Evolutionary conservation across 169 alveolate genomes (phyloP).

Genomic region (Plasmodium cynomolgi): DNA sequence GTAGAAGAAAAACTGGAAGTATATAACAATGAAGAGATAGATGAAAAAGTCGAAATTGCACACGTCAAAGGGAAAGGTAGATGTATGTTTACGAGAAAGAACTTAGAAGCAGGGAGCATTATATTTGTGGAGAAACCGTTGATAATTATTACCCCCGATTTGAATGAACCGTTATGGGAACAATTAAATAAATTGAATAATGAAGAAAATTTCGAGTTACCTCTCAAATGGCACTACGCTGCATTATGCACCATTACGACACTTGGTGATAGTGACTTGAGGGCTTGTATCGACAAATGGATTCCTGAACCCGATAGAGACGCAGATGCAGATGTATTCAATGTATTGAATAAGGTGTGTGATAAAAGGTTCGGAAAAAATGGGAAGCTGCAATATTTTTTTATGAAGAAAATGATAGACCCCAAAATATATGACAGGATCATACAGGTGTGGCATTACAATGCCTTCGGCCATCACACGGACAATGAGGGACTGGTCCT

Average conservation of each 20-base stretch:
- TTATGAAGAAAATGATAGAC: constrained; percentile 75
- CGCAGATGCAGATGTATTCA: constrained; percentile 79
- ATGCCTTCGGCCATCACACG: constrained; percentile 88
- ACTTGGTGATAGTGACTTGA: constrained; percentile 72
- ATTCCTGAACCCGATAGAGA: constrained; percentile 84
- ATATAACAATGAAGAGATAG: constrained; percentile 75
- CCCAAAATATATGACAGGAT: constrained; percentile 81
- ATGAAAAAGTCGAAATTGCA: constrained; percentile 82
- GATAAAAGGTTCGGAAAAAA: constrained; percentile 27
- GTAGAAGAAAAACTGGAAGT: constrained; percentile 68
- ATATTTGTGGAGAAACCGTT: constrained; percentile 87
- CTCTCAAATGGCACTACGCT: constrained; percentile 90
- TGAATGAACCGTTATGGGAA: constrained; percentile 81
- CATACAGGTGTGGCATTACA: constrained; percentile 89
- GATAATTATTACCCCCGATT: constrained; percentile 83
- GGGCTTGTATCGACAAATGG: constrained; percentile 79
- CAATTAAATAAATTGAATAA: constrained; percentile 76
- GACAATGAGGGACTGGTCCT: constrained; percentile 86
- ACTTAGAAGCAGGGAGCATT: constrained; percentile 86
- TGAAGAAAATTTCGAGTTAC: constrained; percentile 77
- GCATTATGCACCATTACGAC: constrained; percentile 84
- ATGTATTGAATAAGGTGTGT: constrained; percentile 81
- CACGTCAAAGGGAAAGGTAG: constrained; percentile 87
- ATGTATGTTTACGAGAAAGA: constrained; percentile 83
- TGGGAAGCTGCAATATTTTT: constrained; percentile 73